Evolutionary conservation across 441 rosid genomes (phyloP).

Genomic region (Adansonia gregorii): DNA sequence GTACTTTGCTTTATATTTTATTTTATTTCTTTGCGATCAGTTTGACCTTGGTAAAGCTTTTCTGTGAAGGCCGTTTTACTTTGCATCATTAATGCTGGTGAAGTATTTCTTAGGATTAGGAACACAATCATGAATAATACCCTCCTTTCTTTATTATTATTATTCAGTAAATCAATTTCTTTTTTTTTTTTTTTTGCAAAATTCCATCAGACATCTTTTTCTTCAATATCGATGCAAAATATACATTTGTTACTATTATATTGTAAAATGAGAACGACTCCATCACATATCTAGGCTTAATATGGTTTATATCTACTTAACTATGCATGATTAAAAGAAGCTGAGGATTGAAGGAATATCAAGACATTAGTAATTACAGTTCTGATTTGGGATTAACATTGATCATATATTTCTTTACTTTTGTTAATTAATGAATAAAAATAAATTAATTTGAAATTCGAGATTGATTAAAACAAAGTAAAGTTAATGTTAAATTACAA

Average conservation of each 20-base stretch:
- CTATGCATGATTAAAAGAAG: conserved; percentile 17
- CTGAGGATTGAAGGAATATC: neutral
- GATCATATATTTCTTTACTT: neutral
- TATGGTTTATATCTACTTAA: neutral
- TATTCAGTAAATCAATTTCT: neutral
- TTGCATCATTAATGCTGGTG: conserved; percentile 39
- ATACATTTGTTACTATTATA: no score
- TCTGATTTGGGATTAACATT: neutral
- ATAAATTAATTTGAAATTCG: neutral
- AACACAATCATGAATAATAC: conserved; percentile 13
- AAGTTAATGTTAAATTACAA: neutral
- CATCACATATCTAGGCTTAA: neutral
- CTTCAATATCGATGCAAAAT: no score
- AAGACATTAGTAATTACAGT: neutral
- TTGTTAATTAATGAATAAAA: neutral
- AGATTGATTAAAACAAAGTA: neutral
- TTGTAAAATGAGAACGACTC: no score
- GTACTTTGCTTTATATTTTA: neutral
- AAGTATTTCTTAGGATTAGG: conserved; percentile 27
- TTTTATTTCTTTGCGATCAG: conserved; percentile 8
- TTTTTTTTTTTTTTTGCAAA: neutral
- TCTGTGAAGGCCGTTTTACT: conserved; percentile 31
- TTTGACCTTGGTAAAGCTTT: conserved; percentile 44
- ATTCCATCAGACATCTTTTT: no score
- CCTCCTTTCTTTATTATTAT: neutral